A percentile compares a stretch with the other conserved stretches of the same genome.
Evolutionary conservation across 768 basidiomycete species (phyloP).

Genomic region (Trichaptum fuscoviolaceum): DNA sequence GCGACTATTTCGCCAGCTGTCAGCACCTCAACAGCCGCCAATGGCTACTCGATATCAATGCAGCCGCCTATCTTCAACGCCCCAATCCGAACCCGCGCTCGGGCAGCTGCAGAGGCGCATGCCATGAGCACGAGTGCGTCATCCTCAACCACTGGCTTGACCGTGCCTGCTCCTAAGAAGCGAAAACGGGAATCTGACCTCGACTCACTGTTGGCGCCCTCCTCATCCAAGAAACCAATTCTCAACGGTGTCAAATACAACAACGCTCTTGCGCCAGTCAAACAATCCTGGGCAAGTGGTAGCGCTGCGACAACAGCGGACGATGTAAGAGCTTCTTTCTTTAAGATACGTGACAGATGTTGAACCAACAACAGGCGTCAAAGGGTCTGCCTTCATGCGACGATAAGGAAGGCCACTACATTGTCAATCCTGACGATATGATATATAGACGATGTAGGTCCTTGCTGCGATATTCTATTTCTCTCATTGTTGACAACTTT

Average conservation of each 20-base stretch:
- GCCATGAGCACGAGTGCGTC: constrained; percentile 62
- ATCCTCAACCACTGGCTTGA: constrained; percentile 45
- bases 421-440: constrained; percentile 87
- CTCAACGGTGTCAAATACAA: constrained; percentile 45
- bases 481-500: constrained; percentile 15
- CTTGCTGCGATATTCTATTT: constrained; percentile 7
- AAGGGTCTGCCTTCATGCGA: constrained; percentile 71
- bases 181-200: constrained; percentile 74
- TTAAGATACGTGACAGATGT: background rate
- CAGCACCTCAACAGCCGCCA: constrained; percentile 43
- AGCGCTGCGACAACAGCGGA: constrained; percentile 62
- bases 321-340: constrained; percentile 19
- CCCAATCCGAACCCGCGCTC: constrained; percentile 77
- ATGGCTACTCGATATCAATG: constrained; percentile 72
- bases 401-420: constrained; percentile 98
- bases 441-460: constrained; percentile 79
- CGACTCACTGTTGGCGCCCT: constrained; percentile 56
- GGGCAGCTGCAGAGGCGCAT: constrained; percentile 83
- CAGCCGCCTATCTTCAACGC: constrained; percentile 72
- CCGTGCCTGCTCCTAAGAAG: constrained; percentile 75
- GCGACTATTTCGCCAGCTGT: constrained; percentile 65
- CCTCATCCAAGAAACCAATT: constrained; percentile 51
- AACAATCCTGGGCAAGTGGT: constrained; percentile 59
- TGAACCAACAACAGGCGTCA: constrained; percentile 41
- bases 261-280: constrained; percentile 43